Evolutionary conservation across 2,329 filamentous ascomycete species (phyloP).

Genomic region (Ciborinia camelliae): DNA sequence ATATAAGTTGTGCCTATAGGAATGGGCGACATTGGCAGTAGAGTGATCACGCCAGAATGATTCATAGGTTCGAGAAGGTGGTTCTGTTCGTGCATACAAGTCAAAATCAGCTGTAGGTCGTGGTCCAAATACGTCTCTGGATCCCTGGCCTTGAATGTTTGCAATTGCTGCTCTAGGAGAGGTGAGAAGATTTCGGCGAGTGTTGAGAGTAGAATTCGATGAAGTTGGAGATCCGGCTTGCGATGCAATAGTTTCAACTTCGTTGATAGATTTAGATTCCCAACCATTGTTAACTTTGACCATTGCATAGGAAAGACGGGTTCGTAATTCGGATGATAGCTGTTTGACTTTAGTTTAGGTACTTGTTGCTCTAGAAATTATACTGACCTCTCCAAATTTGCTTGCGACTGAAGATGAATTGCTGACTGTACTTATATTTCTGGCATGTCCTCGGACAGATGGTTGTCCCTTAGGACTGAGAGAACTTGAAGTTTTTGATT

Average conservation of each 20-base stretch:
- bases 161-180: conserved; percentile 49
- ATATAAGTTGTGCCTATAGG: conserved; percentile 23
- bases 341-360: conserved; percentile 28
- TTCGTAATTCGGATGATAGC: conserved; percentile 62
- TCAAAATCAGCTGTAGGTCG: conserved; percentile 35
- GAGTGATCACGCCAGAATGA: conserved; percentile 46
- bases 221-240: conserved; percentile 62
- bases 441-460: conserved; percentile 53
- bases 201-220: conserved; percentile 53
- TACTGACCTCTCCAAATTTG: conserved; percentile 71
- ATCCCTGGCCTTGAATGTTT: conserved; percentile 36
- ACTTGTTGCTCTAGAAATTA: conserved; percentile 2
- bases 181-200: conserved; percentile 50
- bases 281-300: conserved; percentile 89
- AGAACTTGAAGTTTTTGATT: conserved; percentile 49
- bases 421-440: conserved; percentile 68
- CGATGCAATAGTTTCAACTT: conserved; percentile 72
- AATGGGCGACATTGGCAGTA: conserved; percentile 27
- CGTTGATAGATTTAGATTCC: conserved; percentile 73
- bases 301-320: conserved; percentile 88
- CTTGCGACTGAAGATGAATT: conserved; percentile 58
- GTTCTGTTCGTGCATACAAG: conserved; percentile 36
- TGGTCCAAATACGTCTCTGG: conserved; percentile 19
- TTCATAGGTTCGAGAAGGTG: conserved; percentile 42
- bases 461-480: conserved; percentile 33